Evolutionary conservation across 2,329 filamentous ascomycete species (phyloP).

Genomic region (Akanthomyces lecanii): DNA sequence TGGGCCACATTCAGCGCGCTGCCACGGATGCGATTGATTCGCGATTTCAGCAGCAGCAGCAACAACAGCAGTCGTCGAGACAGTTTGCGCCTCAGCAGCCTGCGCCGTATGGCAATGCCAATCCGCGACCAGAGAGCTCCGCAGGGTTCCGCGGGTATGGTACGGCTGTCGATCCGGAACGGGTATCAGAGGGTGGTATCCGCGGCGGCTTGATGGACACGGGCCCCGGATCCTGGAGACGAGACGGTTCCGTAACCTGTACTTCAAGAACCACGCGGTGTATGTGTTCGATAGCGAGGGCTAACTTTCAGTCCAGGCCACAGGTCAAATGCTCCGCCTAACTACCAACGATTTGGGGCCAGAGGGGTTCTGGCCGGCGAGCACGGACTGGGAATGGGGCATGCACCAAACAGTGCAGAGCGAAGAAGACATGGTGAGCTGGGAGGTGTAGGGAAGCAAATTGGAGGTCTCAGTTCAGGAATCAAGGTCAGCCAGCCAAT

Average conservation of each 20-base stretch:
- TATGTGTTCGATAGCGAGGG: no score
- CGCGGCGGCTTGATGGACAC: background rate
- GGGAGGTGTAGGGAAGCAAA: background rate
- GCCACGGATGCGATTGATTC: constrained; percentile 43
- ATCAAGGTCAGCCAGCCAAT: constrained; percentile 20
- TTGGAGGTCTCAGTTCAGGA: constrained; percentile 17
- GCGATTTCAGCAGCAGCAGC: constrained; percentile 5
- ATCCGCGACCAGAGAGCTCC: background rate
- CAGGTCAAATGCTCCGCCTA: background rate
- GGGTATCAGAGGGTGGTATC: background rate
- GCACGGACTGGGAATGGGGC: background rate
- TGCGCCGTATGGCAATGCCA: constrained; percentile 14
- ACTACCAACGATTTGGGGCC: background rate
- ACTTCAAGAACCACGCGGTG: background rate
- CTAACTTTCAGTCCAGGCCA: background rate
- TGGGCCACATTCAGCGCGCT: constrained; percentile 51
- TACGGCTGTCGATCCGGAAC: background rate
- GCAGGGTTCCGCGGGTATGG: background rate
- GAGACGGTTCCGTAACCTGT: background rate
- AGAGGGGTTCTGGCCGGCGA: constrained; percentile 3
- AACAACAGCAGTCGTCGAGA: constrained; percentile 16
- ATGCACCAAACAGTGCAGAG: constrained; percentile 10
- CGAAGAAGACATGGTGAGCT: background rate
- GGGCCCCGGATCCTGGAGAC: background rate
- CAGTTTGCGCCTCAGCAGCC: constrained; percentile 16